Percentiles rank a stretch among this genome's conserved stretches.
Evolutionary conservation across 2,329 filamentous ascomycete species (phyloP).

Genomic region (Alternaria atra): DNA sequence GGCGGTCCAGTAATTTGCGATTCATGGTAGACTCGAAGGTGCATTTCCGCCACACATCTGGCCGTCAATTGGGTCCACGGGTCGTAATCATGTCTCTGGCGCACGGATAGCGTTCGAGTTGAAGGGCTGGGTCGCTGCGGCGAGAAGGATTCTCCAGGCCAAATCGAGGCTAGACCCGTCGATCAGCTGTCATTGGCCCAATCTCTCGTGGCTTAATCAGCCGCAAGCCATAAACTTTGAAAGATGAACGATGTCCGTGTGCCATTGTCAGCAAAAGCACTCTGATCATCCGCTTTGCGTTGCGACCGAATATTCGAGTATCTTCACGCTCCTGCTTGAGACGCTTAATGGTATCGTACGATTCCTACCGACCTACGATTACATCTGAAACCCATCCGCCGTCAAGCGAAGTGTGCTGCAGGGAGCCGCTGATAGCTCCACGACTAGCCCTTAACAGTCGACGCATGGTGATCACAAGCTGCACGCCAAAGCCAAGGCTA

Average conservation of each 20-base stretch:
- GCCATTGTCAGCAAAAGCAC: constrained; percentile 9
- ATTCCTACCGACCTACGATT: constrained; percentile 10
- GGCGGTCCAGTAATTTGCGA: not conserved
- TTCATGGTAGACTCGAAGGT: constrained; percentile 1
- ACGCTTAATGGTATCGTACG: constrained; percentile 12
- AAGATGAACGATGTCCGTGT: not conserved
- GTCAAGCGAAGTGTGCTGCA: constrained; percentile 19
- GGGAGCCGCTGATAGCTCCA: constrained; percentile 18
- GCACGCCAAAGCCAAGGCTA: constrained; percentile 11
- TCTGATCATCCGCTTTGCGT: constrained; percentile 13
- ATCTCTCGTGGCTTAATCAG: constrained; percentile 10
- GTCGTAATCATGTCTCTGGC: constrained; percentile 2
- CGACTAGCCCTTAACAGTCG: constrained; percentile 6
- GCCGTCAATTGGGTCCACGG: not conserved
- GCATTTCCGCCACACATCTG: constrained; percentile 1
- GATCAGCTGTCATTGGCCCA: constrained; percentile 18
- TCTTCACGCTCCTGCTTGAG: constrained; percentile 4
- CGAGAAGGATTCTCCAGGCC: constrained; percentile 22
- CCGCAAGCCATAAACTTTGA: not conserved
- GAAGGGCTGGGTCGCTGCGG: constrained; percentile 4
- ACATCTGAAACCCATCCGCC: constrained; percentile 17
- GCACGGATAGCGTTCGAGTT: constrained; percentile 15
- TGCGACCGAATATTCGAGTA: constrained; percentile 4
- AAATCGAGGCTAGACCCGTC: constrained; percentile 15
- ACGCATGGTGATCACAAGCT: constrained; percentile 1